phyloP scores from a whole-genome alignment of 1,139 yeast genomes.

The Candida pseudoviswanathii region DNA sequence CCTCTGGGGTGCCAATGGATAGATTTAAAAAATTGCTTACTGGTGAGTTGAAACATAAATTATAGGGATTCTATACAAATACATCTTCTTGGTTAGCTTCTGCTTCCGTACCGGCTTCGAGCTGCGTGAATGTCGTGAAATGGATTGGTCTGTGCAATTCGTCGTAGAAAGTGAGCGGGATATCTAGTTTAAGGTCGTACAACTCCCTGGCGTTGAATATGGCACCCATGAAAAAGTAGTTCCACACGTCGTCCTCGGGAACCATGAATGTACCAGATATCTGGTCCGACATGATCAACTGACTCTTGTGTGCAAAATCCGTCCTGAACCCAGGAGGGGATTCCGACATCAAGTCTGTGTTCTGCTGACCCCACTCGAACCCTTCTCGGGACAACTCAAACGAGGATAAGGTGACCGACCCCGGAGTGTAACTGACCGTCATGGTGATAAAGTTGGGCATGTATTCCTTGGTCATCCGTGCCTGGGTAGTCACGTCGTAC shows the following conservation, averaged over 20 bases:
- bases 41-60: constrained; percentile 63
- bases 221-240: constrained; percentile 86
- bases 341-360: constrained; percentile 55
- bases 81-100: constrained; percentile 79
- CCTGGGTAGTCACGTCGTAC: constrained; percentile 62
- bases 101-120: constrained; percentile 54
- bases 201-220: constrained; percentile 66
- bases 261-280: constrained; percentile 83
- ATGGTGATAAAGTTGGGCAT: constrained; percentile 53
- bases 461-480: constrained; percentile 33
- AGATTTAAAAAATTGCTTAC: constrained; percentile 59
- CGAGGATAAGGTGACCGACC: constrained; percentile 78
- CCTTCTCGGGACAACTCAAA: constrained; percentile 67
- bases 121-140: constrained; percentile 70
- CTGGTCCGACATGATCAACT: constrained; percentile 73
- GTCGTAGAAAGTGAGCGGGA: constrained; percentile 81
- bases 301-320: constrained; percentile 62
- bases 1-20: constrained; percentile 70
- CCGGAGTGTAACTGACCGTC: constrained; percentile 76
- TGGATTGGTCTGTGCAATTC: constrained; percentile 89
- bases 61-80: constrained; percentile 48
- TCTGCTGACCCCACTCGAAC: constrained; percentile 71
- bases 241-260: constrained; percentile 88
- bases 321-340: constrained; percentile 67
- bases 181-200: constrained; percentile 71